Percentiles rank a stretch among this genome's conserved stretches.
These are phyloP conservation scores for Neurospora tetraspora DNA, from an alignment of 495 filamentous ascomycete genomes.

Conservation along the genomic window DNA sequence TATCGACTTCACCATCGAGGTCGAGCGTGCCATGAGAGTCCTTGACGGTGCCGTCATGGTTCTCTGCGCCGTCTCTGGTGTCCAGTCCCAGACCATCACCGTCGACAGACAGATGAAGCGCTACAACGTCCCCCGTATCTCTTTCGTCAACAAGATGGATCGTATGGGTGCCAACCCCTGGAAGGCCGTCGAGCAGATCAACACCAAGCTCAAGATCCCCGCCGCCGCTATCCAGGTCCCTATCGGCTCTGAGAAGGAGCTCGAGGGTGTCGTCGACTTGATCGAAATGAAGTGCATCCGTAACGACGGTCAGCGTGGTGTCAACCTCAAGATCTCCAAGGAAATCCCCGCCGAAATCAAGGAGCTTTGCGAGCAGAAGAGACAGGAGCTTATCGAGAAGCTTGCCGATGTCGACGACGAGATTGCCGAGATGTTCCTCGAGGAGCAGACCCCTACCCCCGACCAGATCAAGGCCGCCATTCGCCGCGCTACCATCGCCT, in stretches of 20 bases:
- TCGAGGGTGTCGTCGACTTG: slow-evolving; percentile 89
- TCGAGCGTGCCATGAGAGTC: slow-evolving; percentile 91
- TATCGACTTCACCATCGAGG: slow-evolving; percentile 99
- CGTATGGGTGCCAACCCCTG: slow-evolving; percentile 98
- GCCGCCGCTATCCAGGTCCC: slow-evolving; percentile 94
- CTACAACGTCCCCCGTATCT: slow-evolving; percentile 92
- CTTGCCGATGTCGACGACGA: slow-evolving; percentile 97
- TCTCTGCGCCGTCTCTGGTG: slow-evolving; percentile 92
- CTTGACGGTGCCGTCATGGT: slow-evolving; percentile 98
- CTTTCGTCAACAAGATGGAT: slow-evolving; percentile 99
- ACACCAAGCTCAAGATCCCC: slow-evolving; percentile 81
- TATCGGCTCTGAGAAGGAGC: slow-evolving; percentile 86
- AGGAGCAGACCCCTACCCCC: slow-evolving; percentile 64
- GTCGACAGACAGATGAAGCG: slow-evolving; percentile 98
- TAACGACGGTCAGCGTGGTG: slow-evolving; percentile 73
- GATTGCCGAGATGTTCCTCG: slow-evolving; percentile 92
- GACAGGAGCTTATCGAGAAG: slow-evolving; percentile 81
- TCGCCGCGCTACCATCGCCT: slow-evolving; percentile 70
- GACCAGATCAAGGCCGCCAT: slow-evolving; percentile 86
- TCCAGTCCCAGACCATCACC: slow-evolving; percentile 96
- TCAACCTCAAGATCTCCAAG: slow-evolving; percentile 57
- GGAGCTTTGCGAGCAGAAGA: slow-evolving; percentile 65
- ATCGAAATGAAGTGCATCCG: slow-evolving; percentile 88
- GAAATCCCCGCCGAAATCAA: slow-evolving; percentile 71
- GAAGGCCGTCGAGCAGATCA: slow-evolving; percentile 96